Evolutionary conservation across 2,329 filamentous ascomycete species (phyloP).

Genomic region (Neurospora crassa): DNA sequence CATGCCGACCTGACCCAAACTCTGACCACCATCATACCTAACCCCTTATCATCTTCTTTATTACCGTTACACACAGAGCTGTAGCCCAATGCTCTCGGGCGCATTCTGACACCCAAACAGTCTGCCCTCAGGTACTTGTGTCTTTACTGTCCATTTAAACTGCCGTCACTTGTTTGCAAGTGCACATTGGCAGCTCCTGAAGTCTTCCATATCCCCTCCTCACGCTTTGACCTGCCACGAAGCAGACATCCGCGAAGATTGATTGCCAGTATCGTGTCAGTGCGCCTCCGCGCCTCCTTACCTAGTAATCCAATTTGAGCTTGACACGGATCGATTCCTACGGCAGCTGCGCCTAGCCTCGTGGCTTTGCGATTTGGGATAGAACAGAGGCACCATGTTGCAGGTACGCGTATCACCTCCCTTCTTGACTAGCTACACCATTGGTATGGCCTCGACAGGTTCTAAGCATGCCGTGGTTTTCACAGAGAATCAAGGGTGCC

Average conservation of each 20-base stretch:
- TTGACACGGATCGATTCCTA: neutral
- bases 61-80: neutral
- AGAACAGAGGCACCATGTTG: conserved; percentile 19
- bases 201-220: neutral
- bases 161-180: neutral
- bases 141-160: neutral
- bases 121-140: neutral
- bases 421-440: neutral
- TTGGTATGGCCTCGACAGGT: conserved; percentile 2
- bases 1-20: neutral
- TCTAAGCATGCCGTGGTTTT: conserved; percentile 1
- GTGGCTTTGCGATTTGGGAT: neutral
- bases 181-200: neutral
- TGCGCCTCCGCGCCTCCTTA: neutral
- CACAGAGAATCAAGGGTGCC: conserved; percentile 69
- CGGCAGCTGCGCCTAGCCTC: neutral
- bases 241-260: neutral
- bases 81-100: neutral
- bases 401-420: conserved; percentile 16
- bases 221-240: neutral
- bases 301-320: neutral
- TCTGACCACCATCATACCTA: neutral
- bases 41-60: neutral
- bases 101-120: neutral
- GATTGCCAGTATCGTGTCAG: neutral